Evolutionary conservation across 1,139 yeast species (phyloP).

Genomic region (Pichia sp.): DNA sequence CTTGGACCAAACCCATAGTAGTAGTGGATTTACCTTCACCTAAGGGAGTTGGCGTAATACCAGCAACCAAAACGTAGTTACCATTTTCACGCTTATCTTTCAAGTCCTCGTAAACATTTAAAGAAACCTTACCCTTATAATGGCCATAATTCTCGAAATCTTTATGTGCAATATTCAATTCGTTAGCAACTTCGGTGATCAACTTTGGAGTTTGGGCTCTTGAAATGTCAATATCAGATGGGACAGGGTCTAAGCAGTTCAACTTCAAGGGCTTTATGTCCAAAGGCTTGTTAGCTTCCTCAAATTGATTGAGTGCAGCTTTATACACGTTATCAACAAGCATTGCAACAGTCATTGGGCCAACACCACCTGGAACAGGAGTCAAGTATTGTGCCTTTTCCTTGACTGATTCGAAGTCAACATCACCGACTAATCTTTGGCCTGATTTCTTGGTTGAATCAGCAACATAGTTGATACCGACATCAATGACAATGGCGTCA

Average conservation of each 20-base stretch:
- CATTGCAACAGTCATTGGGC: conserved; percentile 99
- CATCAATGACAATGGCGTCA: conserved; percentile 88
- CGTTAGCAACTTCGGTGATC: conserved; percentile 58
- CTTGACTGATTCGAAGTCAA: conserved; percentile 67
- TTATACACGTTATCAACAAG: conserved; percentile 79
- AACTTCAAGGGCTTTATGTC: conserved; percentile 29
- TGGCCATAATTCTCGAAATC: conserved; percentile 74
- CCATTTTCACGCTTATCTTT: conserved; percentile 59
- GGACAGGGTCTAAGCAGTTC: conserved; percentile 47
- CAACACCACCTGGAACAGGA: conserved; percentile 99
- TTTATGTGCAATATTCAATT: conserved; percentile 54
- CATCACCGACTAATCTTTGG: conserved; percentile 87
- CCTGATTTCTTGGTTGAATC: conserved; percentile 80
- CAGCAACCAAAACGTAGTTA: conserved; percentile 68
- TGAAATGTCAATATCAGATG: conserved; percentile 72
- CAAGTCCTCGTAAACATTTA: conserved; percentile 55
- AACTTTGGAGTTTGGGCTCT: conserved; percentile 68
- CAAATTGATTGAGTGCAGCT: conserved; percentile 64
- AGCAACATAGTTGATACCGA: conserved; percentile 86
- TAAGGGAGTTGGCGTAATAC: conserved; percentile 78
- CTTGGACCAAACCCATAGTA: conserved; percentile 75
- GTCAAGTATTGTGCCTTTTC: conserved; percentile 73
- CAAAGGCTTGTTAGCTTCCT: conserved; percentile 40
- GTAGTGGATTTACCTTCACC: conserved; percentile 84
- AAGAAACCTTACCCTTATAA: conserved; percentile 68